A percentile compares a stretch with the other conserved stretches of the same genome.
phyloP scores from a whole-genome alignment of 257 asterid species.

The Solanum infundibuliforme region DNA sequence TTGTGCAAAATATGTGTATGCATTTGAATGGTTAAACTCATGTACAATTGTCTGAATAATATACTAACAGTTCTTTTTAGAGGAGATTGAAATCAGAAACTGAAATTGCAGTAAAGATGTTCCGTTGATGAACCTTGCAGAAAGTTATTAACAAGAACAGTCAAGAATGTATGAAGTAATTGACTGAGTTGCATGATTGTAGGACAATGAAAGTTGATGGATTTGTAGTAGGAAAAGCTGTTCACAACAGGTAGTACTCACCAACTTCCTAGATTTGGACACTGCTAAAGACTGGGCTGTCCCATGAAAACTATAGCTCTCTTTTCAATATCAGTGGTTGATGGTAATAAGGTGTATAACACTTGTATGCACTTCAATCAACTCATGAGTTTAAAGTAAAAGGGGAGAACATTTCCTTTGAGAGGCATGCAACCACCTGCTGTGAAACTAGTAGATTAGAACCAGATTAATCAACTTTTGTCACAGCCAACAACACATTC shows the following conservation, averaged over 20 bases:
- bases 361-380: neutral
- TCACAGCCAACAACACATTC: neutral
- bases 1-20: neutral
- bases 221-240: neutral
- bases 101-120: neutral
- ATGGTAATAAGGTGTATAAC: neutral
- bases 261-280: neutral
- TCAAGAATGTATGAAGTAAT: neutral
- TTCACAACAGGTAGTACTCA: neutral
- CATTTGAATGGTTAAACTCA: neutral
- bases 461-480: neutral
- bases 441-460: neutral
- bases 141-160: neutral
- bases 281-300: neutral
- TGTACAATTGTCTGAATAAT: neutral
- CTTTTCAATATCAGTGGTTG: neutral
- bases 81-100: neutral
- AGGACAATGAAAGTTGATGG: neutral
- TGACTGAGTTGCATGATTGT: neutral
- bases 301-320: neutral
- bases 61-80: neutral
- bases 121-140: neutral
- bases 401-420: neutral
- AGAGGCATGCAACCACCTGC: neutral
- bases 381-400: neutral